Evolutionary conservation across 106 monocot species (phyloP), one percentile per base, ranked within the genome.

Genomic region (Apostasia shenzhenica): DNA sequence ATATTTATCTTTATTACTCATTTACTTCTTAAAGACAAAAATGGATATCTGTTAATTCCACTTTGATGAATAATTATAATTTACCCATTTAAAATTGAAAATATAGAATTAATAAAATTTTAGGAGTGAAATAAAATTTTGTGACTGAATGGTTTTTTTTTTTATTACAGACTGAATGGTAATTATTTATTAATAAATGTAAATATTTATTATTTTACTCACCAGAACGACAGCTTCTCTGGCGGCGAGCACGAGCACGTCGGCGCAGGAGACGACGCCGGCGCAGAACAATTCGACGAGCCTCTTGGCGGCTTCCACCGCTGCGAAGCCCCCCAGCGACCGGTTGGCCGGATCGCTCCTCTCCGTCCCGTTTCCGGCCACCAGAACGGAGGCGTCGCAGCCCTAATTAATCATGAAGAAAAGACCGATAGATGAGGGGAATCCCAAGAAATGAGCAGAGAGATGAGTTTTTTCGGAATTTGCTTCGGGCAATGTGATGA

Each of bases 221-320:
- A 94, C 94, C 54, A 87, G 54, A 45, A 64, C 85, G 3, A 94
- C 94, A 26, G 94, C 84, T 60, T 90, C 94, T 70, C 90, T 87
- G 9, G 94, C 90, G 38, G 81, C 90, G 48, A 94, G 85, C 61
- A 90, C 94, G 46, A 94, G 66, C 45, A 94, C 81, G 57, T 94
- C 94, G 54, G 90, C 85, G 63, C 94, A 94, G 41, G 94, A 90
- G 11, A 94, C 94, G 2, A 73, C 72, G 39, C 64, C 83, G 2
- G 94, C 90, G 61, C 90, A 90, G 39, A 90, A 12, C 13, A 67
- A 26, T 61, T 94, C 94, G n/a, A 94, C 49, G 70, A 85, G 41
- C 54, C 67, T 54, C 79, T 94, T 94, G 0, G 94, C 90, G 0
- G 72, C 56, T 3, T 94, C 94, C n/a, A 94, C 55, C 47, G 74